These are phyloP conservation scores for Cryptococcus amylolentus DNA, from an alignment of 1,284 basidiomycete genomes.

Conservation along the genomic window DNA sequence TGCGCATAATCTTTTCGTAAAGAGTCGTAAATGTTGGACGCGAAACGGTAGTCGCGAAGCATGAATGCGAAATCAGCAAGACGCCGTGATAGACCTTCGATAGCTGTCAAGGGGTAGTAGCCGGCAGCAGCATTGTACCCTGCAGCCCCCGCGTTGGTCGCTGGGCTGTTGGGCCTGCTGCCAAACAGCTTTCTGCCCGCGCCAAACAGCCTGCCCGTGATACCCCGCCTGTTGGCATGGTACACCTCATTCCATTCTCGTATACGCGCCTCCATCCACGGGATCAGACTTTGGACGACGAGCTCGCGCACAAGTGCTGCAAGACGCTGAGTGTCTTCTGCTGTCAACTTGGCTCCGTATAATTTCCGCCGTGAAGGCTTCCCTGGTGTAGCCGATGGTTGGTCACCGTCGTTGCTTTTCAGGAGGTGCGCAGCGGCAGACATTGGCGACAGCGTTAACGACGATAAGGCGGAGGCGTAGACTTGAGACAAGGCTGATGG, in stretches of 20 bases:
- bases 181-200: slow-evolving; percentile 56
- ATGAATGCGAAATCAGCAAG: slow-evolving; percentile 94
- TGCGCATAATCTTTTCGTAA: slow-evolving; percentile 64
- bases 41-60: slow-evolving; percentile 83
- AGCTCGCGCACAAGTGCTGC: slow-evolving; percentile 85
- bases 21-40: slow-evolving; percentile 78
- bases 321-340: slow-evolving; percentile 74
- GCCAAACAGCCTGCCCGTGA: slow-evolving; percentile 86
- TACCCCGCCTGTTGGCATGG: slow-evolving; percentile 74
- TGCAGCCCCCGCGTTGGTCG: slow-evolving; percentile 23
- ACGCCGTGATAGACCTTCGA: slow-evolving; percentile 56
- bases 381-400: slow-evolving; percentile 11
- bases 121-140: slow-evolving; percentile 45
- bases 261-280: slow-evolving; percentile 94
- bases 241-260: slow-evolving; percentile 93
- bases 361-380: slow-evolving; percentile 23
- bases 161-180: slow-evolving; percentile 43
- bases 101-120: slow-evolving; percentile 50
- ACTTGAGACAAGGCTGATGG: slow-evolving; percentile 37
- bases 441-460: slow-evolving; percentile 37
- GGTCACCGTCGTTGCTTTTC: slow-evolving; percentile 10
- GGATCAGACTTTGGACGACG: slow-evolving; percentile 82
- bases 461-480: slow-evolving; percentile 42
- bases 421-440: slow-evolving; percentile 21
- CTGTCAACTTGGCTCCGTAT: slow-evolving; percentile 55